Conservation (phyloP, 345 rosid genomes). For the Syzygium oleosum region DNA sequence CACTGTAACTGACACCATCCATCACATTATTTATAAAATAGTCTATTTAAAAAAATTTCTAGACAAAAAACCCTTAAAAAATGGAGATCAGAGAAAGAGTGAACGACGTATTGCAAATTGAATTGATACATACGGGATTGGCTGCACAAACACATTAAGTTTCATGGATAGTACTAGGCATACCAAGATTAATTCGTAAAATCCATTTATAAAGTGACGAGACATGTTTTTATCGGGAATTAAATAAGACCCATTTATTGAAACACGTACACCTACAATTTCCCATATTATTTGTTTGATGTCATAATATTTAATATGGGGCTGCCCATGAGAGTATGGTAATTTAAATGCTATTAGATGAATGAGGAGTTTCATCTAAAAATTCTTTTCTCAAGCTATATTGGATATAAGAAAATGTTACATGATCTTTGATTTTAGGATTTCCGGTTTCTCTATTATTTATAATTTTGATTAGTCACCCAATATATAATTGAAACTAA, state of each 20-base stretch:
- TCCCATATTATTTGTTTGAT: neutral
- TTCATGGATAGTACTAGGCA: neutral
- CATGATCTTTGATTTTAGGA: neutral
- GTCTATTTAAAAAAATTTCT: neutral
- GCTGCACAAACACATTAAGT: neutral
- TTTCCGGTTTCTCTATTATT: neutral
- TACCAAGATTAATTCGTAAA: neutral
- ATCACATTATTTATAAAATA: neutral
- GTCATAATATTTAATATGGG: neutral
- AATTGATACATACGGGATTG: neutral
- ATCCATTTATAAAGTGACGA: neutral
- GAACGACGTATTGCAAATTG: neutral
- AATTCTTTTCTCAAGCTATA: neutral
- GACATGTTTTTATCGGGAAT: neutral
- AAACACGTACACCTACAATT: too few species aligned
- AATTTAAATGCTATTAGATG: neutral
- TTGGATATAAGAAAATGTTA: neutral
- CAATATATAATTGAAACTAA: neutral
- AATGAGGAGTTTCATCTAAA: neutral
- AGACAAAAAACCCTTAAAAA: neutral
- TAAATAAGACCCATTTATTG: neutral
- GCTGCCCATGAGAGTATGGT: neutral
- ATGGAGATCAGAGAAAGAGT: neutral
- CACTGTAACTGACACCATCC: neutral
- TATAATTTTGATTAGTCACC: neutral